Evolutionary conservation across 2,329 filamentous ascomycete genomes (phyloP), one percentile per base, ranked within the genome.

Genomic region (Pseudogymnoascus sp.): DNA sequence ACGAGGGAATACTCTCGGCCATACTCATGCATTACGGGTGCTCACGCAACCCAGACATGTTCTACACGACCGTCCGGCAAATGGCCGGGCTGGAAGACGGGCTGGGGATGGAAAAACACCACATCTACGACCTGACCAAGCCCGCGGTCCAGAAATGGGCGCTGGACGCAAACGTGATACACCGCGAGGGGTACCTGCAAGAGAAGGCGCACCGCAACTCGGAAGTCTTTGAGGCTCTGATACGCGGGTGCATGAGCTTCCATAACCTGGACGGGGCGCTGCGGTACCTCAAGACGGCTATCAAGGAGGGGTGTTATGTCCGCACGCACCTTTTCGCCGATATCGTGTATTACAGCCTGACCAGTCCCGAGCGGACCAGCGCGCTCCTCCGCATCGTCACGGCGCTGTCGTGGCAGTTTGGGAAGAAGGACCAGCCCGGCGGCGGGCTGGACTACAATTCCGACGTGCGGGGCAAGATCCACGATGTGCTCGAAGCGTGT

Each of bases 11-110:
- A 5, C 62, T 69, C 17, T 66, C 65, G 10, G 68, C 72, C 8
- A 68, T 74, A 23, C 64, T 75, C n/a, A 66, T 71, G 42, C 68
- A 73, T 63, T 73, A 73, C 59, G 67, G 65, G 5, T 62, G 57
- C 11, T 68, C 66, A 60, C 64, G 64, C 28, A 67, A 74, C 61
- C 19, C 17, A 10, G 44, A 62, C 13, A 71, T 69, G 7, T 71
- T 73, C 60, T 64, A 65, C 35, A 38, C 59, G 28, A 67, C 71
- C n/a, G 64, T 71, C 5, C 65, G 64, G 59, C 67, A 68, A 6
- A 73, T 75, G 72, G 64, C 69, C 26, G 71, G 64, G 7, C 53
- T 63, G 2, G 65, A 66, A 35, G 28, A 63, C 36, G 65, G 68
- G 57, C 66, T 72, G 63, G 57, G 61, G 0, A 44, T 71, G 1